Conservation (phyloP, 441 rosid species). For the Gossypium gossypioides region DNA sequence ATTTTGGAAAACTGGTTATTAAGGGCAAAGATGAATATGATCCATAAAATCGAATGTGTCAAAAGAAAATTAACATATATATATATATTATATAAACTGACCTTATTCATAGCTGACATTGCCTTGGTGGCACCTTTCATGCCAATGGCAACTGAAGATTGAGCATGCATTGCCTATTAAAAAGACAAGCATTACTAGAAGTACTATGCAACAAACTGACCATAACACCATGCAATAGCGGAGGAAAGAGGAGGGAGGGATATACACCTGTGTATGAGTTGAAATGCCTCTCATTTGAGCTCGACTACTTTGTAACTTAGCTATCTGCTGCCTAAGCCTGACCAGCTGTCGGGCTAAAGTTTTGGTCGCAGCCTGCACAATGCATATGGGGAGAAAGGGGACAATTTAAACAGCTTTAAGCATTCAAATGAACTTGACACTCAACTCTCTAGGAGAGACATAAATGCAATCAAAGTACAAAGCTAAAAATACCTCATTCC, state of each 20-base stretch:
- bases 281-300: conserved; percentile 95
- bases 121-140: conserved; percentile 80
- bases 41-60: neutral
- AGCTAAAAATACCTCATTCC: conserved; percentile 65
- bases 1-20: neutral
- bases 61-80: neutral
- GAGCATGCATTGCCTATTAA: conserved; percentile 82
- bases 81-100: conserved; percentile 16
- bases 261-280: conserved; percentile 82
- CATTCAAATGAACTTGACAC: neutral
- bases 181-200: conserved; percentile 19
- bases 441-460: neutral
- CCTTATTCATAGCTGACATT: conserved; percentile 84
- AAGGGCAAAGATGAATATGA: neutral
- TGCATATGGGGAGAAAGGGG: conserved; percentile 1
- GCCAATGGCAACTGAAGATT: conserved; percentile 79
- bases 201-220: neutral
- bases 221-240: neutral
- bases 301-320: conserved; percentile 79
- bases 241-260: neutral
- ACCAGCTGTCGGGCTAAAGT: conserved; percentile 69
- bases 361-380: conserved; percentile 69
- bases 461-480: neutral
- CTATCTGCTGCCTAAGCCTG: conserved; percentile 79
- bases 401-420: neutral